Percentiles rank a stretch among this genome's conserved stretches.
Conservation (phyloP, 2,329 filamentous ascomycete genomes). For the Stachybotrys elegans region DNA sequence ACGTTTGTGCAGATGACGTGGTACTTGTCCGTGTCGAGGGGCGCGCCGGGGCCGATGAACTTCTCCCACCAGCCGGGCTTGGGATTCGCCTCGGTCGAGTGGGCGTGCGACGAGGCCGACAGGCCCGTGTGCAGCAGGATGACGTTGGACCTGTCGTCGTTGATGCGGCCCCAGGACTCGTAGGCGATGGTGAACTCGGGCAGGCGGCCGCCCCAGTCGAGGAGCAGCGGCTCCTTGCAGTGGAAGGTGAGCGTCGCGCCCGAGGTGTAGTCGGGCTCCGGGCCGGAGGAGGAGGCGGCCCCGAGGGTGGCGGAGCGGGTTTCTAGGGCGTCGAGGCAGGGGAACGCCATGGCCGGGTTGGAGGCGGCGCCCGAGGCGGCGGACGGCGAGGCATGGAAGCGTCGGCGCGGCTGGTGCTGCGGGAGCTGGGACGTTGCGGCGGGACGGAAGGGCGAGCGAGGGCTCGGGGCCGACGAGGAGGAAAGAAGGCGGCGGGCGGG, state of each 20-base stretch:
- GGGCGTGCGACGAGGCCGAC: slow-evolving; percentile 95
- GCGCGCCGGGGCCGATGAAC: slow-evolving; percentile 85
- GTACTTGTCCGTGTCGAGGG: slow-evolving; percentile 87
- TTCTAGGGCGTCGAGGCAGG: slow-evolving; percentile 82
- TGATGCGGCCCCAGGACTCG: slow-evolving; percentile 84
- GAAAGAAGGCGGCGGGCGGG: slow-evolving; percentile 5
- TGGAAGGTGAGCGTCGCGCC: slow-evolving; percentile 77
- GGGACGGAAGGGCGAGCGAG: no score
- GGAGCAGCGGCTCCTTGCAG: slow-evolving; percentile 66
- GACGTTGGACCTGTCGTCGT: slow-evolving; percentile 76
- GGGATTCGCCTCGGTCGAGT: slow-evolving; percentile 80
- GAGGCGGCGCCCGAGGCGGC: slow-evolving; percentile 42
- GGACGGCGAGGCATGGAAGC: slow-evolving; percentile 14
- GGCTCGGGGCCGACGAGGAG: background rate
- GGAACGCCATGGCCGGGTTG: slow-evolving; percentile 84
- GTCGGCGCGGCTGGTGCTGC: slow-evolving; percentile 6
- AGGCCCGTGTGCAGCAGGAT: slow-evolving; percentile 91
- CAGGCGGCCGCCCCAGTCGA: slow-evolving; percentile 94
- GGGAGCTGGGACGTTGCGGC: no score
- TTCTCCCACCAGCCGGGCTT: slow-evolving; percentile 98
- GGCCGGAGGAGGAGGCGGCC: slow-evolving; percentile 58
- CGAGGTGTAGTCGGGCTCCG: slow-evolving; percentile 90
- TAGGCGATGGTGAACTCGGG: slow-evolving; percentile 87
- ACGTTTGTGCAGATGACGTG: slow-evolving; percentile 96
- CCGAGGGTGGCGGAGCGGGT: slow-evolving; percentile 70